Evolutionary conservation across 2,329 filamentous ascomycete species (phyloP), one percentile per base, ranked within the genome.

Genomic region (Aspergillus tanneri): DNA sequence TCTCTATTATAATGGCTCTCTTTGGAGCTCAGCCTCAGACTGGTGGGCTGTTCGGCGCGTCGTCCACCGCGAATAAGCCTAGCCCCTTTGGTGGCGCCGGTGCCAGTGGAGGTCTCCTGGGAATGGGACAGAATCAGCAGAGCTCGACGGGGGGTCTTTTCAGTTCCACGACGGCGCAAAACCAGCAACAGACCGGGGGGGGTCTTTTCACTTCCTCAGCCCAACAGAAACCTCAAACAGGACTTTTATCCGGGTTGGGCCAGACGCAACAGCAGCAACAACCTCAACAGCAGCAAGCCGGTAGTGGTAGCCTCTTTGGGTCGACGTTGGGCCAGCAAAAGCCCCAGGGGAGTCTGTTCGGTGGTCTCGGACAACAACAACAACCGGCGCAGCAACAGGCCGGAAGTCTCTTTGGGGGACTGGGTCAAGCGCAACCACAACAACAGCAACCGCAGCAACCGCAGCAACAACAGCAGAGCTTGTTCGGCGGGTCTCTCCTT

Each of bases 1-100:
- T 54, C 44, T 43, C 19, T 52, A 36, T 38, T 39, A 41, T n/a
- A 18, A 72, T 70, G 67, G 72, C 72, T 46, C 63, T 73, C 12
- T 74, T 73, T 52, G 68, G 64, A 42, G 58, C 45, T 25, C 55
- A 59, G 46, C 44, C 59, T 43, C 64, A 55, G 45, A 35, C 54
- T 5, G 60, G 61, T 25, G 57, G 64, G 10, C 52, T 67, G 11
- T 68, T 71, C 40, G 66, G 67, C 12, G 46, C 56, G n/a, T n/a
- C n/a, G n/a, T n/a, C n/a, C 44, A 54, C 60, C 14, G 60, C 65
- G 12, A 62, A 61, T 43, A 72, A 69, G 44, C 58, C 65, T 21
- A 67, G 63, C 47, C 54, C 62, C 49, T 76, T 76, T 66, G 70
- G 70, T 46, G 60, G 57, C 28, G 57, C 47, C 48, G 30, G 58